Percentiles rank a stretch among this genome's conserved stretches.
These are phyloP conservation scores for Stagonosporopsis chrysanthemi DNA, from an alignment of 2,329 filamentous ascomycete genomes.

Conservation along the genomic window DNA sequence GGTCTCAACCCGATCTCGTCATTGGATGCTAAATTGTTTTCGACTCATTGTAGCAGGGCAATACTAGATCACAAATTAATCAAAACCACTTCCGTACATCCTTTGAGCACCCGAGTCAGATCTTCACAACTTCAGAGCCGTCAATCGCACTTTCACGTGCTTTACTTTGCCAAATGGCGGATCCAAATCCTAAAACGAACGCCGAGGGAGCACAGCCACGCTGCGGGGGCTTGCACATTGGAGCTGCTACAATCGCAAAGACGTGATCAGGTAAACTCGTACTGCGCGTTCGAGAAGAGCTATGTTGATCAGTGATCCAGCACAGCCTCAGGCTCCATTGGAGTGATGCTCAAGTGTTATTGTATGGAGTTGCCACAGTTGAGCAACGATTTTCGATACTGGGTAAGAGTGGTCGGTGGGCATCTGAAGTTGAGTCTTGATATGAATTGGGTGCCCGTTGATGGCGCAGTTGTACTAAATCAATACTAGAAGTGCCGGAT, in stretches of 20 bases:
- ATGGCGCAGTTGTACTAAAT: background rate
- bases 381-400: background rate
- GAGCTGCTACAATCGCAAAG: background rate
- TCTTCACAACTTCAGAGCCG: no score
- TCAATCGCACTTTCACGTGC: background rate
- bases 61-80: background rate
- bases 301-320: background rate
- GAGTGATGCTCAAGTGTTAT: background rate
- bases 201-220: slow-evolving; percentile 8
- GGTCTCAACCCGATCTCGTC: background rate
- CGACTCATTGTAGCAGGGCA: background rate
- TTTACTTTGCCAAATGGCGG: background rate
- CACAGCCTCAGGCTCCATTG: background rate
- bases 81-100: background rate
- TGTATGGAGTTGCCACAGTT: background rate
- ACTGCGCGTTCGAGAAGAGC: background rate
- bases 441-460: background rate
- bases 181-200: background rate
- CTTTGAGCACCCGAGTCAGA: background rate
- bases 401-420: background rate
- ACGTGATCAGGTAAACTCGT: background rate
- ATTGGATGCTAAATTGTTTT: background rate
- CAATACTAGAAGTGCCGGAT: background rate
- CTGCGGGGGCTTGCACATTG: slow-evolving; percentile 8
- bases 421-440: background rate